Conservation (phyloP, 2,329 filamentous ascomycete genomes). For the Penicillium olsonii region DNA sequence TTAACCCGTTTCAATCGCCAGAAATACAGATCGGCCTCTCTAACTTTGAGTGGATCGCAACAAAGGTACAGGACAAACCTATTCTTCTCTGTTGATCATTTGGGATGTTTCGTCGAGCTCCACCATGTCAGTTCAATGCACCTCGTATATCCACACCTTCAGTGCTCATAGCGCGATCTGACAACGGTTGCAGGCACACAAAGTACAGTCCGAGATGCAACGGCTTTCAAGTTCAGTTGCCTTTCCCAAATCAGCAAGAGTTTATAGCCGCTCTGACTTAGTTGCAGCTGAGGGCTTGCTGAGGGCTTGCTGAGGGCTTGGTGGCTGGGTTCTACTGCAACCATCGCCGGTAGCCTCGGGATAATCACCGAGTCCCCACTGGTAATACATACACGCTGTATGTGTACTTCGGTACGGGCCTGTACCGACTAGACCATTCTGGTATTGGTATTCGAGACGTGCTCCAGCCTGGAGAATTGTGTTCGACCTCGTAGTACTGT, state of each 20-base stretch:
- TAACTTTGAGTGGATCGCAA: not conserved
- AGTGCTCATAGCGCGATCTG: not conserved
- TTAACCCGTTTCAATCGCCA: not conserved
- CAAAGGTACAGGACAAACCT: not conserved
- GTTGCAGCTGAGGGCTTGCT: slow-evolving; percentile 17
- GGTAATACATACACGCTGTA: slow-evolving; percentile 7
- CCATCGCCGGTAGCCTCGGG: slow-evolving; percentile 20
- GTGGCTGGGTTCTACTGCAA: slow-evolving; percentile 19
- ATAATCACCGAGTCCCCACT: slow-evolving; percentile 21
- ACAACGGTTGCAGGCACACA: not conserved
- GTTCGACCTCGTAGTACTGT: not conserved
- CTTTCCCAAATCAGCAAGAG: not conserved
- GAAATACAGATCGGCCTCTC: not conserved
- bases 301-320: not conserved
- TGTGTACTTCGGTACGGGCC: not conserved
- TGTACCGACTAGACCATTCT: too few relatives aligned
- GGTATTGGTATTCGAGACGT: not conserved
- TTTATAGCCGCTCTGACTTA: slow-evolving; percentile 18
- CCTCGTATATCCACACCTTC: not conserved
- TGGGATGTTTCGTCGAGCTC: not conserved
- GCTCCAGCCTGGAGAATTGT: not conserved
- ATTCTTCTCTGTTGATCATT: not conserved
- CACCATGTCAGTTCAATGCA: not conserved
- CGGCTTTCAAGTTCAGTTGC: not conserved
- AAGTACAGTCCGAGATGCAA: not conserved